Evolutionary conservation across 164 flowering plant genomes (phyloP).

Genomic region (Aristolochia contorta): DNA sequence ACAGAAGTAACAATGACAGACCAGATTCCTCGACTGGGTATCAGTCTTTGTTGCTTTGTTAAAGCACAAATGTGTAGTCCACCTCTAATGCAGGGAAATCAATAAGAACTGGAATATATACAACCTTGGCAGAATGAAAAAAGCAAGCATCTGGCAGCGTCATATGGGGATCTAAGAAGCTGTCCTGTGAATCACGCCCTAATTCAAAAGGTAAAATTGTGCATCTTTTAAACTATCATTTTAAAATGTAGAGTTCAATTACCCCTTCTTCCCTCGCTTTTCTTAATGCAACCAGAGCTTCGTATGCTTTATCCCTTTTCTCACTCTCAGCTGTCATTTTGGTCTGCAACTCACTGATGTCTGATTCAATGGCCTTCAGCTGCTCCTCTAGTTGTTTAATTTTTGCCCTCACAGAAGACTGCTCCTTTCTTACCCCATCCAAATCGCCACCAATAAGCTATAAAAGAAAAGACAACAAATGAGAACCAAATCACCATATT

Average conservation of each 20-base stretch:
- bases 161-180: too few relatives aligned
- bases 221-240: too few relatives aligned
- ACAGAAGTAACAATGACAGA: too few relatives aligned
- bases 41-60: too few relatives aligned
- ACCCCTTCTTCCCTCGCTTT: constrained; percentile 72
- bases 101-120: too few relatives aligned
- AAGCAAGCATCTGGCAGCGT: too few relatives aligned
- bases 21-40: too few relatives aligned
- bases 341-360: constrained; percentile 41
- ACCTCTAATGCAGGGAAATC: too few relatives aligned
- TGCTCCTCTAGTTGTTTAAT: constrained; percentile 46
- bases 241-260: constrained; percentile 7
- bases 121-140: too few relatives aligned
- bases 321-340: constrained; percentile 32
- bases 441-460: constrained; percentile 67
- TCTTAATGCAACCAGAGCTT: constrained; percentile 37
- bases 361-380: constrained; percentile 35
- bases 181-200: too few relatives aligned
- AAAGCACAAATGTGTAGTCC: too few relatives aligned
- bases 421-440: constrained; percentile 69
- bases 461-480: constrained; percentile 7
- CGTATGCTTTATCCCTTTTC: constrained; percentile 48
- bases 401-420: constrained; percentile 36
- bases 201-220: too few relatives aligned
- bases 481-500: not conserved